Evolutionary conservation across 805 yeast species (phyloP).

Genomic region (Lipomyces sp.): DNA sequence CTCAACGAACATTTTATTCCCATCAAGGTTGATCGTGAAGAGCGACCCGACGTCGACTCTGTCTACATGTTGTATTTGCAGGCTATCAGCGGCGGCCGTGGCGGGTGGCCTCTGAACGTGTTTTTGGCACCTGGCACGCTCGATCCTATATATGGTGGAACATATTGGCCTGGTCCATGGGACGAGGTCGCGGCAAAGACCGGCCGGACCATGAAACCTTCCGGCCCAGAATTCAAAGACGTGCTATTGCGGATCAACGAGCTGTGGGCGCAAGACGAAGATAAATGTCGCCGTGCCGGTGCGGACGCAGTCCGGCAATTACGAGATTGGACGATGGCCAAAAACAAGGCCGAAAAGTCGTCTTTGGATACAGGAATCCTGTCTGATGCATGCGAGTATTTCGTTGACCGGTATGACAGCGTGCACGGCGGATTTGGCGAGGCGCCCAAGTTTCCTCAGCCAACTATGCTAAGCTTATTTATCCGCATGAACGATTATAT

Average conservation of each 20-base stretch:
- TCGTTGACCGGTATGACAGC: conserved; percentile 40
- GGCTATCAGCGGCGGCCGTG: conserved; percentile 42
- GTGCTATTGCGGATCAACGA: conserved; percentile 43
- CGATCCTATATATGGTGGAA: conserved; percentile 48
- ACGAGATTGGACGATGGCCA: conserved; percentile 35
- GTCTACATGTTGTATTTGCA: conserved; percentile 49
- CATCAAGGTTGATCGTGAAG: conserved; percentile 48
- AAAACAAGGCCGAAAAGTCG: conserved; percentile 24
- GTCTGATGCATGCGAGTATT: conserved; percentile 40
- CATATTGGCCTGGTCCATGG: conserved; percentile 48
- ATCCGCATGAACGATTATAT: conserved; percentile 24
- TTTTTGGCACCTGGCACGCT: conserved; percentile 46
- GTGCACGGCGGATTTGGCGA: conserved; percentile 45
- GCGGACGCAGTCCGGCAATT: conserved; percentile 38
- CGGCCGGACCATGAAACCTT: conserved; percentile 21
- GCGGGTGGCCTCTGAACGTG: conserved; percentile 51
- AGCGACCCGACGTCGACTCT: conserved; percentile 50
- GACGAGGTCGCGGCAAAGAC: conserved; percentile 33
- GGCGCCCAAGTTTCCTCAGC: conserved; percentile 48
- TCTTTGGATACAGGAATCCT: conserved; percentile 21
- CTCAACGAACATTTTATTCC: conserved; percentile 47
- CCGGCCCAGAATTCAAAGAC: conserved; percentile 41
- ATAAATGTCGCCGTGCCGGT: conserved; percentile 43
- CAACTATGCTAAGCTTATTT: conserved; percentile 42
- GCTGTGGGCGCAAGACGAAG: conserved; percentile 44